Evolutionary conservation across 805 yeast species (phyloP).

Genomic region (Spathaspora gorwiae): DNA sequence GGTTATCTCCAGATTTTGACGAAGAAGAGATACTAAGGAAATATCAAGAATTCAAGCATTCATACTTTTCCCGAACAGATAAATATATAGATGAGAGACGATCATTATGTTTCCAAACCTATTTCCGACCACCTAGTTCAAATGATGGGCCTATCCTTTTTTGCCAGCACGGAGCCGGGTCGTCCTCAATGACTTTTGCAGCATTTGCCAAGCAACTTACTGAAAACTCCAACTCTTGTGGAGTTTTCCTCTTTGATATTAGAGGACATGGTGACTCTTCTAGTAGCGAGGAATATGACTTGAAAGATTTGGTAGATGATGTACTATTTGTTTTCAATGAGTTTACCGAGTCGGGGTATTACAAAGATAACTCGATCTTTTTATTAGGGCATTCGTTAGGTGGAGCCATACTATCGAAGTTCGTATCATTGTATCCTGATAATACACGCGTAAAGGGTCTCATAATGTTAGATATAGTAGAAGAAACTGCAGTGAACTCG

Average conservation of each 20-base stretch:
- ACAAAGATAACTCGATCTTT: slow-evolving; percentile 35
- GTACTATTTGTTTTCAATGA: slow-evolving; percentile 43
- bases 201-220: slow-evolving; percentile 31
- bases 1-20: neutral
- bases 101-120: slow-evolving; percentile 35
- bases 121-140: slow-evolving; percentile 49
- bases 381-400: slow-evolving; percentile 91
- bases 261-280: slow-evolving; percentile 73
- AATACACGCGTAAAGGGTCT: slow-evolving; percentile 53
- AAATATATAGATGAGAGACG: slow-evolving; percentile 10
- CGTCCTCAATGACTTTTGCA: slow-evolving; percentile 77
- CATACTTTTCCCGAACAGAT: slow-evolving; percentile 16
- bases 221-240: slow-evolving; percentile 33
- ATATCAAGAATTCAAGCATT: slow-evolving; percentile 8
- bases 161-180: slow-evolving; percentile 95
- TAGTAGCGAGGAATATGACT: slow-evolving; percentile 26
- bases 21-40: slow-evolving; percentile 3
- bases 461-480: slow-evolving; percentile 85
- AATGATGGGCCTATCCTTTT: slow-evolving; percentile 54
- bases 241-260: slow-evolving; percentile 68
- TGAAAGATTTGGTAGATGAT: slow-evolving; percentile 57
- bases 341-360: slow-evolving; percentile 21
- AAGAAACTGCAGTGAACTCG: slow-evolving; percentile 80
- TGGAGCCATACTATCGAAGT: slow-evolving; percentile 56
- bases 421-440: slow-evolving; percentile 47